Percentiles rank a stretch among this genome's conserved stretches.
phyloP scores from a whole-genome alignment of 441 rosid species.

The Eutrema salsugineum region DNA sequence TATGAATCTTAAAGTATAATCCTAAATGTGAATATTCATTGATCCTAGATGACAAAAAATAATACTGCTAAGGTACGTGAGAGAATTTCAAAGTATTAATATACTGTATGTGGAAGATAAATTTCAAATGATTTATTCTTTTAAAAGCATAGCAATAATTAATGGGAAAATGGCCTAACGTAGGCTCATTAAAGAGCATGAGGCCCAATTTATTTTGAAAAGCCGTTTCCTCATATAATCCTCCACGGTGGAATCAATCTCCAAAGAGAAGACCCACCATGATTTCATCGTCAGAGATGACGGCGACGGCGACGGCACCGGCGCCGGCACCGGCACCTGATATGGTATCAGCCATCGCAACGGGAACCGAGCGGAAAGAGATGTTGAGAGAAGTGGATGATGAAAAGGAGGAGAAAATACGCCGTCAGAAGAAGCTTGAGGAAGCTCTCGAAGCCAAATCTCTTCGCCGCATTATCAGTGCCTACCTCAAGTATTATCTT shows the following conservation, averaged over 20 bases:
- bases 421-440: slow-evolving; percentile 74
- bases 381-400: slow-evolving; percentile 32
- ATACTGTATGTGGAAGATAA: no score
- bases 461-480: slow-evolving; percentile 89
- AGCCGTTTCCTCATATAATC: neutral
- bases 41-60: no score
- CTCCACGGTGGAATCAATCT: neutral
- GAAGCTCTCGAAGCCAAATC: slow-evolving; percentile 96
- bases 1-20: no score
- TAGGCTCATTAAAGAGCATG: neutral
- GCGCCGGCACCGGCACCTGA: neutral
- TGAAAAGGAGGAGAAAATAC: slow-evolving; percentile 61
- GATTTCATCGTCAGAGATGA: slow-evolving; percentile 19
- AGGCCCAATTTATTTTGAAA: neutral
- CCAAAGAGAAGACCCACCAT: slow-evolving; percentile 12
- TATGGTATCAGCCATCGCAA: neutral
- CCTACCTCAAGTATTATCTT: slow-evolving; percentile 81
- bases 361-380: neutral
- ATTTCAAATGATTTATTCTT: no score
- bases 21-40: no score
- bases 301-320: slow-evolving; percentile 2
- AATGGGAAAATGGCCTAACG: neutral
- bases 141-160: no score
- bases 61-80: no score
- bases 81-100: no score